Evolutionary conservation across 2,329 filamentous ascomycete genomes (phyloP).

Genomic region (Onygenales sp.): DNA sequence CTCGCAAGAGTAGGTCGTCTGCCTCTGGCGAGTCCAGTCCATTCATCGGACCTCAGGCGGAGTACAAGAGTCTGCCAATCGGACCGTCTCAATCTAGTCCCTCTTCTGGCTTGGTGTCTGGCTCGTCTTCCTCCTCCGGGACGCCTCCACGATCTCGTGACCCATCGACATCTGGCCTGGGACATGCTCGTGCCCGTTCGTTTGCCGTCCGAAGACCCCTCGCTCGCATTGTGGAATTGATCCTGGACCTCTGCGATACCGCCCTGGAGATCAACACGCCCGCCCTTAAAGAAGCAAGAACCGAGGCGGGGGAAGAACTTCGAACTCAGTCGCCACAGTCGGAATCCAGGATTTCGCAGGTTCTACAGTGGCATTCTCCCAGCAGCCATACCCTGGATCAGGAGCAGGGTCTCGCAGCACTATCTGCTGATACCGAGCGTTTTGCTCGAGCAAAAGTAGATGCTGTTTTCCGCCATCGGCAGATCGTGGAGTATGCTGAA

Average conservation of each 20-base stretch:
- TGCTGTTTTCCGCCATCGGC: slow-evolving; percentile 79
- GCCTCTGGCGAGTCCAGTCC: slow-evolving; percentile 22
- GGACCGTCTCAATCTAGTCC: slow-evolving; percentile 61
- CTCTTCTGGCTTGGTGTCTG: slow-evolving; percentile 62
- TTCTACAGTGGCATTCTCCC: slow-evolving; percentile 92
- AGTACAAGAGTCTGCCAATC: slow-evolving; percentile 83
- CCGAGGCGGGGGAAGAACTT: slow-evolving; percentile 59
- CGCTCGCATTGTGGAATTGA: slow-evolving; percentile 84
- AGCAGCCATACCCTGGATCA: slow-evolving; percentile 85
- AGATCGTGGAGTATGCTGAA: slow-evolving; percentile 92
- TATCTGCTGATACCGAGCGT: slow-evolving; percentile 85
- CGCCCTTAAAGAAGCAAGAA: slow-evolving; percentile 73
- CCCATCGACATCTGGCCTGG: slow-evolving; percentile 55
- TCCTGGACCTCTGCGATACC: slow-evolving; percentile 92
- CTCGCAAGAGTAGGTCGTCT: slow-evolving; percentile 44
- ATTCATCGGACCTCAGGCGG: slow-evolving; percentile 53
- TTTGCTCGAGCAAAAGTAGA: slow-evolving; percentile 84
- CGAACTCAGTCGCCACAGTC: slow-evolving; percentile 93
- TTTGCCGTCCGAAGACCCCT: slow-evolving; percentile 87
- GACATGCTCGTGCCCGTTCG: slow-evolving; percentile 72
- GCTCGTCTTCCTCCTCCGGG: slow-evolving; percentile 60
- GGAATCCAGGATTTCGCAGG: slow-evolving; percentile 86
- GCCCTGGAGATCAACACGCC: slow-evolving; percentile 90
- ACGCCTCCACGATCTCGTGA: slow-evolving; percentile 58
- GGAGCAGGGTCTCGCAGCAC: slow-evolving; percentile 74